Base-by-base conservation (phyloP, 139 green algal genomes). In the Tetradesmus lagerheimii region DNA sequence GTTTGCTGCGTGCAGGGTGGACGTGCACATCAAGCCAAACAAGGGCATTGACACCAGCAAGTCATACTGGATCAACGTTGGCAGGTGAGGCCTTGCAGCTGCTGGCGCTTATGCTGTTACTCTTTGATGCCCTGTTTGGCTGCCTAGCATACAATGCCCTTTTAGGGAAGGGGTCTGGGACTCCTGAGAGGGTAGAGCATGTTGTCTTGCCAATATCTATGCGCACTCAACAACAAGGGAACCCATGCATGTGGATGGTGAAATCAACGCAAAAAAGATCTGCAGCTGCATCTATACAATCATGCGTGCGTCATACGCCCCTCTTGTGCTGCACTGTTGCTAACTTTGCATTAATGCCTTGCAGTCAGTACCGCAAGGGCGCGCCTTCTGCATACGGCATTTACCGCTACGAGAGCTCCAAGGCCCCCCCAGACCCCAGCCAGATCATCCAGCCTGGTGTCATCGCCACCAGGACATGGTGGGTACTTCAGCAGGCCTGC, bases 11-110 rank as follows among this genome's bases (percentile, higher is more conserved):
- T 43, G n/a, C 91, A 95, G 93, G 83, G 82, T 92, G 47, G 93
- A 95, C 71, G 90, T 96, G 53, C 76, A 94, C 6, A 47, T 96
- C 29, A 93, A 47, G 27, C 89, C 94, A 53, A 85, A 95, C 80
- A 12, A 90, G n/a, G 57, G 57, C 20, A 8, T 71, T 1, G 57
- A 71, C 57, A 71, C 57, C 12, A 71, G 29, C 23, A 34, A 45
- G n/a, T 89, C 74, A 47, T 96, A 94, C 91, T 96, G 93, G 93
- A 92, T 96, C 62, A 89, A 71, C 2, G 92, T 93, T 3, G 78
- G 83, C 5, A 34, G 57, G 57, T 71, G 57, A n/a, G 57, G 23
- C 23, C 11, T 71, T 2, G 57, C 57, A 31, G 57, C 57, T 9
- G 20, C 11, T 5, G 57, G 57, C 18, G 47, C 47, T 23, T 62